phyloP scores from a whole-genome alignment of 768 basidiomycete species.

The Termitomyces sp. region DNA sequence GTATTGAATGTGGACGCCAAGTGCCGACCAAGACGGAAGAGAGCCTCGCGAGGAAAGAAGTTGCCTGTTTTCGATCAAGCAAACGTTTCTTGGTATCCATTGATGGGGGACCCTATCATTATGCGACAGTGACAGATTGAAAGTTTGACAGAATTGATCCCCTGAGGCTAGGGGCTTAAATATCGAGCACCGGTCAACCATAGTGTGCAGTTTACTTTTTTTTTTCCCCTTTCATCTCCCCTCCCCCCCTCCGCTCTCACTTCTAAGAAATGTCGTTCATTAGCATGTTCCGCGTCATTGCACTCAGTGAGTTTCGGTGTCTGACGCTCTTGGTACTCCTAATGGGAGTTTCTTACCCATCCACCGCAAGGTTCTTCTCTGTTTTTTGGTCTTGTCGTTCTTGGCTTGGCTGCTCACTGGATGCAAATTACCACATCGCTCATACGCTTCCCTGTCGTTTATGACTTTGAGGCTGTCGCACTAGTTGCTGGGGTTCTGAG shows the following conservation, averaged over 20 bases:
- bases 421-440: background rate
- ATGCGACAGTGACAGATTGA: no score
- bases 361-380: conserved; percentile 8
- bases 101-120: no score
- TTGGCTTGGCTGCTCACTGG: conserved; percentile 12
- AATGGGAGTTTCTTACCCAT: background rate
- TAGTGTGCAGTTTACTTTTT: no score
- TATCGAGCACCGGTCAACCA: no score
- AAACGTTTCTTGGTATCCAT: no score
- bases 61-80: no score
- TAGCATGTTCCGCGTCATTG: conserved; percentile 3
- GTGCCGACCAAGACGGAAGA: no score
- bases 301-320: background rate
- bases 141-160: no score
- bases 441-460: no score
- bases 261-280: conserved; percentile 17
- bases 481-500: conserved; percentile 9
- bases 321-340: background rate
- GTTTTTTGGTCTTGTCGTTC: conserved; percentile 5
- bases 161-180: no score
- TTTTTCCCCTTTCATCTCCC: background rate
- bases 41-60: no score
- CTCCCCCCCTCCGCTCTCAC: background rate
- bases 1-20: no score
- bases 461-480: conserved; percentile 12